These are phyloP conservation scores for Fusarium pilosicola DNA, from an alignment of 2,329 filamentous ascomycete species.

Conservation along the genomic window DNA sequence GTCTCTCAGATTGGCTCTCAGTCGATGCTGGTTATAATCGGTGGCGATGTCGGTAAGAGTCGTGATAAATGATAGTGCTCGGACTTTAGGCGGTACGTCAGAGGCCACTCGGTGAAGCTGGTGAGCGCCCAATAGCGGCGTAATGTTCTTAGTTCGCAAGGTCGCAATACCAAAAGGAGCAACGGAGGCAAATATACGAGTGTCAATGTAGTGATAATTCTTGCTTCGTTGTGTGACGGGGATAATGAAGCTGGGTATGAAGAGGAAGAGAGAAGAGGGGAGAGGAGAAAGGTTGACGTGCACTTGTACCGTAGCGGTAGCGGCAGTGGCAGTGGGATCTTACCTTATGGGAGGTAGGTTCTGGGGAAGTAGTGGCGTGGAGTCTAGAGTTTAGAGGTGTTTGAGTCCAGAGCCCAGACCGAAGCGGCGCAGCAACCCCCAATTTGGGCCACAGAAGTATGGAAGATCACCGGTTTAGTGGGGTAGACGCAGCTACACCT, in stretches of 20 bases:
- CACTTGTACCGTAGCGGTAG: not conserved
- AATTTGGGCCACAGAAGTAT: conserved; percentile 16
- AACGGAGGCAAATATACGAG: not conserved
- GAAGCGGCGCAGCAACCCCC: conserved; percentile 23
- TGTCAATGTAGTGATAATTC: not conserved
- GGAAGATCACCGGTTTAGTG: conserved; percentile 21
- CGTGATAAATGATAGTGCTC: conserved; percentile 14
- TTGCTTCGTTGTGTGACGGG: conserved; percentile 16
- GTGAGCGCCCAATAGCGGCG: conserved; percentile 9
- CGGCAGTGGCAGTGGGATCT: conserved; percentile 19
- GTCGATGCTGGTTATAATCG: not conserved
- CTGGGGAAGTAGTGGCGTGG: conserved; percentile 29
- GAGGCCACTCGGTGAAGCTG: conserved; percentile 34
- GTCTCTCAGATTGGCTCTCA: conserved; percentile 11
- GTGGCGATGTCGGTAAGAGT: not conserved
- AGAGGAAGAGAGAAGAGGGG: conserved; percentile 31
- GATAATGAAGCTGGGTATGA: conserved; percentile 20
- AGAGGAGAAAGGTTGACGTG: conserved; percentile 30
- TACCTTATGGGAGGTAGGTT: conserved; percentile 6
- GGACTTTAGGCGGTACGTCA: conserved; percentile 29
- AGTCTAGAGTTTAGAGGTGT: conserved; percentile 30
- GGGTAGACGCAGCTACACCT: conserved; percentile 4
- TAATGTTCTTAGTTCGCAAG: conserved; percentile 7
- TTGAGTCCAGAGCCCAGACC: conserved; percentile 16
- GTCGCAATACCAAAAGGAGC: conserved; percentile 6